phyloP scores from a whole-genome alignment of 257 asterid genomes.

The Misopates orontium region DNA sequence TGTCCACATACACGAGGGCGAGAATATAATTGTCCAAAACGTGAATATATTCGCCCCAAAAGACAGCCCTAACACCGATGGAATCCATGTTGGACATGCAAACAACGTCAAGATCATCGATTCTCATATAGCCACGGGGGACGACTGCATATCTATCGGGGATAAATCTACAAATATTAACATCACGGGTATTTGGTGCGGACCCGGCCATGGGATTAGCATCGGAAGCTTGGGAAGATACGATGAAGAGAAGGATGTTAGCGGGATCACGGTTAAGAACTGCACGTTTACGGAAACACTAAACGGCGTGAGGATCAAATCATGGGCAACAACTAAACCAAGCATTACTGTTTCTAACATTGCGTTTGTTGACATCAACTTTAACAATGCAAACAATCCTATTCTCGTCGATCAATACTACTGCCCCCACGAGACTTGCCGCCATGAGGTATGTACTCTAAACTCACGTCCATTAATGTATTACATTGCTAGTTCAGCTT shows the following conservation, averaged over 20 bases:
- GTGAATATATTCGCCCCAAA: conserved; percentile 45
- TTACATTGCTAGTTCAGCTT: no score
- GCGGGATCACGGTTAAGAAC: conserved; percentile 29
- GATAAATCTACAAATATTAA: conserved; percentile 37
- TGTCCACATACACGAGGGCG: conserved; percentile 32
- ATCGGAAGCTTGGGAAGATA: conserved; percentile 53
- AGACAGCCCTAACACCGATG: conserved; percentile 72
- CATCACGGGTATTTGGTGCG: conserved; percentile 38
- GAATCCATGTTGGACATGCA: conserved; percentile 49
- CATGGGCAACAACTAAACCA: conserved; percentile 46
- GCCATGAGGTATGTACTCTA: neutral
- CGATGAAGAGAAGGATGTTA: conserved; percentile 26
- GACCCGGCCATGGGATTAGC: conserved; percentile 75
- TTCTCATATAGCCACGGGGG: conserved; percentile 46
- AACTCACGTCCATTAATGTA: no score
- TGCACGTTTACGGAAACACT: conserved; percentile 34
- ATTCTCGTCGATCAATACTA: conserved; percentile 58
- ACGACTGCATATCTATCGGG: conserved; percentile 57
- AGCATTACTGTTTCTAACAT: conserved; percentile 33
- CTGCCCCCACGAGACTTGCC: conserved; percentile 37
- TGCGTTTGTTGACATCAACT: conserved; percentile 26
- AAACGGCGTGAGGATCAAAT: conserved; percentile 61
- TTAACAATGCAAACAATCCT: conserved; percentile 41
- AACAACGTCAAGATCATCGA: conserved; percentile 23
- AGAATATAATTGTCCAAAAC: conserved; percentile 22